Evolutionary conservation across 371 early-diverging fungal genomes (phyloP), one percentile per base, ranked within the genome.

Genomic region (Smittium culicis): DNA sequence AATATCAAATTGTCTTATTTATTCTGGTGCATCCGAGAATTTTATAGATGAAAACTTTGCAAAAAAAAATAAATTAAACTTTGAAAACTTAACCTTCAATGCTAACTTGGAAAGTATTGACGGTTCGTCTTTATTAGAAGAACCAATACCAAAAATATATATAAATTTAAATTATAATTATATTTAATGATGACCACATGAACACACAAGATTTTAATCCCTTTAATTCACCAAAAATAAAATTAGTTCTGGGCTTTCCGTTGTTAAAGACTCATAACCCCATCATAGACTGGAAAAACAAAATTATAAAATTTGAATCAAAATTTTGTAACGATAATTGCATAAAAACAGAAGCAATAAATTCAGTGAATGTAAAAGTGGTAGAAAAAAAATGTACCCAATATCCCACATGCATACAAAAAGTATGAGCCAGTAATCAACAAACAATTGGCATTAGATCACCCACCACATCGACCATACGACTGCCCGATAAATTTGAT

Each of bases 191-290:
- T 59, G 34, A 63, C 33, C 63, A 63, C 63, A 2, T 35, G 2
- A 33, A 63, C 24, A 63, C 31, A 25, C n/a, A 30, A 5, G 33
- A 63, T 5, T 5, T 63, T 1, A 30, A 25, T 33, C 31, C 33
- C 25, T 30, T 63, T 35, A 31, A n/a, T 32, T 31, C 63, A 5
- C 31, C 27, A n/a, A 31, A 63, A 11, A 45, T 33, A 35, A 5
- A 55, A 30, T 57, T 66, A 1, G 45, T 66, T 25, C 54, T 66
- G 56, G 66, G 66, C 2, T 24, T 66, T 31, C 2, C 66, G 2
- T 66, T 56, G 66, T 54, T 66, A 14, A 35, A 54, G 35, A 24
- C 14, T n/a, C n/a, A 66, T 54, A 35, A 5, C 5, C 60, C 66
- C 2, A n/a, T n/a, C 30, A 66, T 66, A 24, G 35, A 55, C n/a